A percentile compares a stretch with the other conserved stretches of the same genome.
phyloP scores from a whole-genome alignment of 1,284 basidiomycete genomes.

The Fistulina hepatica region DNA sequence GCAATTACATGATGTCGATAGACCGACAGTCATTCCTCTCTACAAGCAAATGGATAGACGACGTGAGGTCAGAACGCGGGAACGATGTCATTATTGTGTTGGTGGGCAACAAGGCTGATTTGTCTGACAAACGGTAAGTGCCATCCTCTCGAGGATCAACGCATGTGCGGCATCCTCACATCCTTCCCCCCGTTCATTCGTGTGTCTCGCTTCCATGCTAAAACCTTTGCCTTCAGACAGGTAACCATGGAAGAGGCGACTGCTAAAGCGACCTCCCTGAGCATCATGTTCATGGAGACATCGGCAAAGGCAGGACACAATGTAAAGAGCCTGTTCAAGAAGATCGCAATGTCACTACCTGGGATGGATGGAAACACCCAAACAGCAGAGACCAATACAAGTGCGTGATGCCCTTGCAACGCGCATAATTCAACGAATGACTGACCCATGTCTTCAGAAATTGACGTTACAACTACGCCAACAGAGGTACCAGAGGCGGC shows the following conservation, averaged over 20 bases:
- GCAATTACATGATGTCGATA: conserved; percentile 23
- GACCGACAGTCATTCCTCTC: conserved; percentile 96
- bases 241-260: conserved; percentile 98
- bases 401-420: conserved; percentile 32
- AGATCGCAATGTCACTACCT: conserved; percentile 96
- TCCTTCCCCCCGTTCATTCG: too few species aligned
- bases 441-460: conserved; percentile 40
- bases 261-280: conserved; percentile 83
- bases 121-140: conserved; percentile 79
- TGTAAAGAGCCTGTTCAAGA: conserved; percentile 97
- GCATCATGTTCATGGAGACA: conserved; percentile 99
- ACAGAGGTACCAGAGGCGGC: conserved; percentile 67
- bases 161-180: conserved; percentile 11
- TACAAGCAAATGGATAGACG: conserved; percentile 99
- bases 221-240: conserved; percentile 56
- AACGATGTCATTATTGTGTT: conserved; percentile 98
- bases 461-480: conserved; percentile 65
- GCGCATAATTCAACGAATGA: conserved; percentile 3
- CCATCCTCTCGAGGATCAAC: conserved; percentile 6
- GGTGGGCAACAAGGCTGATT: conserved; percentile 98
- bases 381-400: conserved; percentile 57
- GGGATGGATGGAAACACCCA: conserved; percentile 85
- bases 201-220: background rate
- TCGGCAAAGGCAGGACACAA: conserved; percentile 99
- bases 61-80: conserved; percentile 94